A percentile compares a stretch with the other conserved stretches of the same genome.
These are phyloP conservation scores for Tetrapyrgos nigripes DNA, from an alignment of 1,284 basidiomycete genomes.

Conservation along the genomic window DNA sequence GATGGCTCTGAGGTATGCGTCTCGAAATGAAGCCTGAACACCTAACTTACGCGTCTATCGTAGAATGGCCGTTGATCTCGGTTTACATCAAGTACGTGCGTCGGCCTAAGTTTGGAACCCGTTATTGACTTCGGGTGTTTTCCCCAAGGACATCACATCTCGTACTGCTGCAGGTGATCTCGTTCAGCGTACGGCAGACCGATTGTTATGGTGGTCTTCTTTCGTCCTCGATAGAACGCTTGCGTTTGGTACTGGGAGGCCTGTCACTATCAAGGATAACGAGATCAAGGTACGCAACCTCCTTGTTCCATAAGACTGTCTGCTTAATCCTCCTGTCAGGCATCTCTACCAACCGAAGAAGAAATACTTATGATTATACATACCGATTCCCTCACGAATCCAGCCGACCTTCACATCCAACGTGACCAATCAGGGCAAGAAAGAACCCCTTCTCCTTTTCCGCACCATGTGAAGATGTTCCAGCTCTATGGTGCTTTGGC, in stretches of 20 bases:
- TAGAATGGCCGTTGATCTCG: conserved; percentile 20
- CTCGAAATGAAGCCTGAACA: neutral
- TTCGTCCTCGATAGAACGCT: conserved; percentile 16
- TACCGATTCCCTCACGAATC: neutral
- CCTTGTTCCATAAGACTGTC: neutral
- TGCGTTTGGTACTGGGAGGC: conserved; percentile 17
- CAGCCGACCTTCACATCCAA: neutral
- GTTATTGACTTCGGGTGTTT: neutral
- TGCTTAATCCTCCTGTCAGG: neutral
- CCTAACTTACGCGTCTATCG: neutral
- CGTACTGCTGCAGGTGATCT: neutral
- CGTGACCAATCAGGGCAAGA: neutral
- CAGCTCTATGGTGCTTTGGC: conserved; percentile 16
- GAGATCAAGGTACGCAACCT: conserved; percentile 11
- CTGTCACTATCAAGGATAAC: conserved; percentile 16
- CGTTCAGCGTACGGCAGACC: conserved; percentile 6
- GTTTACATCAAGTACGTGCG: conserved; percentile 13
- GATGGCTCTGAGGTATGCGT: conserved; percentile 16
- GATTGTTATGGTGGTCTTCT: conserved; percentile 19
- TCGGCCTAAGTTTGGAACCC: neutral
- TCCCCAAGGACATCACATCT: neutral
- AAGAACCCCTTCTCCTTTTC: conserved; percentile 13
- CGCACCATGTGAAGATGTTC: conserved; percentile 18
- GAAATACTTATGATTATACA: conserved; percentile 9
- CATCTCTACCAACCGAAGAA: conserved; percentile 11